Conservation (phyloP, 768 basidiomycete species). For the Cyclocybe cylindracea region DNA sequence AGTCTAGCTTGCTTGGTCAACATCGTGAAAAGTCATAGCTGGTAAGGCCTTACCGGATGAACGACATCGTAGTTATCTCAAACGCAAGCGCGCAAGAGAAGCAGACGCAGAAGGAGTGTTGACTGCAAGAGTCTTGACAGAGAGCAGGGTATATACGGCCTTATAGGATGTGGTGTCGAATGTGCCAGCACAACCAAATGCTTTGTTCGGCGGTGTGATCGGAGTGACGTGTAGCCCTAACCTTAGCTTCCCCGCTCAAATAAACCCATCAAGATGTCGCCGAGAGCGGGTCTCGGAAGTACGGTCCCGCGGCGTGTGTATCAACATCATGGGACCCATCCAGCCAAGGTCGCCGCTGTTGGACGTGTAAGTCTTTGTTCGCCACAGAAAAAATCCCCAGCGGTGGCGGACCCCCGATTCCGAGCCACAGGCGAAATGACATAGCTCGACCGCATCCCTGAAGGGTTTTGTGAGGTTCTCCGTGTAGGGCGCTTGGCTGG, state of each 20-base stretch:
- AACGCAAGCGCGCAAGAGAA: too few species aligned
- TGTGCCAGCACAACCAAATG: constrained; percentile 9
- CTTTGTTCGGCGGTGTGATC: constrained; percentile 9
- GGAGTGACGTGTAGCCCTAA: constrained; percentile 24
- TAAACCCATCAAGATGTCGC: too few species aligned
- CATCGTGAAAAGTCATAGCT: neutral
- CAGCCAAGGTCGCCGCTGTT: too few species aligned
- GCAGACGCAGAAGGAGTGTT: constrained; percentile 1
- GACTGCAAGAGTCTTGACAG: constrained; percentile 4
- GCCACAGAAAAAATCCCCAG: too few species aligned
- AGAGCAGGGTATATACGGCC: neutral
- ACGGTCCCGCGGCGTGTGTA: neutral
- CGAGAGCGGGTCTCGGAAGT: too few species aligned
- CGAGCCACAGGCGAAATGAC: too few species aligned
- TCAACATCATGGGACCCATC: neutral
- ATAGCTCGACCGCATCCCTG: too few species aligned
- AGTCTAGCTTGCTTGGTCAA: constrained; percentile 44
- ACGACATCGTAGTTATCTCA: constrained; percentile 22
- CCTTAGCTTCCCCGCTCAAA: neutral
- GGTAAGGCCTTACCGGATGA: constrained; percentile 23
- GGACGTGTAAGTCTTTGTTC: too few species aligned
- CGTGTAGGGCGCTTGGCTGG: neutral
- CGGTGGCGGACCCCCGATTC: too few species aligned
- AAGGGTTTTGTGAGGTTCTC: too few species aligned
- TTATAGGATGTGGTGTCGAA: neutral